Evolutionary conservation across 1,284 basidiomycete genomes (phyloP), one percentile per base, ranked within the genome.

Genomic region (Melanopsichium pennsylvanicum): DNA sequence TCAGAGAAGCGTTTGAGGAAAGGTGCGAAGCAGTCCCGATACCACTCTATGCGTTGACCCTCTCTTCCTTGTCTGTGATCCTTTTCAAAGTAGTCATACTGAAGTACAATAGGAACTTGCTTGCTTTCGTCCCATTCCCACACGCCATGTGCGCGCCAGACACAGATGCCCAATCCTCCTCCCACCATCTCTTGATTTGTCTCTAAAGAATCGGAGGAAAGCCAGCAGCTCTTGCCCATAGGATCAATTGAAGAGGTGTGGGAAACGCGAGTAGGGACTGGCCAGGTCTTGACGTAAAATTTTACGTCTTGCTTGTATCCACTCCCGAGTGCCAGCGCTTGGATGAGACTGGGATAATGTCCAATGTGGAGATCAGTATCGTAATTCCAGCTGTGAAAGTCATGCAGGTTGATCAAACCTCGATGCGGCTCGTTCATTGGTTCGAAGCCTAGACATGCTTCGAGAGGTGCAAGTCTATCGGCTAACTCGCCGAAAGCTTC

Each of bases 341-440:
- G 80, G 0, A 81, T 52, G 1, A 82, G 63, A 1, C 72, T 69
- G 0, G 82, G 81, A 76, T 89, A 88, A 79, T 89, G 85, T 13
- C 89, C 88, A 23, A 97, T 86, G 75, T 97, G 93, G 6, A 98
- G 86, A 77, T 97, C 93, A 10, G 93, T 96, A 66, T 92, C 93
- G 82, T 96, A 78, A 40, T 97, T 89, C 83, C 92, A 97, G 26
- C 84, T 84, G 74, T 97, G 88, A 45, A 97, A 86, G 3, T 91
- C 92, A 34, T 87, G 84, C 3, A 95, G 83, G 52, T 90, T 87
- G 59, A 96, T 88, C 77, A 93, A 96, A 21, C 95, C 96, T 75
- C 89, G 86, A 82, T 98, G 94, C 0, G 95, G 95, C 82, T 98
- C 95, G 75, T 98, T 98, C 86, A 97, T 90, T 15, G 76, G 74